These are phyloP conservation scores for Claviceps citrina DNA, from an alignment of 2,329 filamentous ascomycete species.

Conservation along the genomic window DNA sequence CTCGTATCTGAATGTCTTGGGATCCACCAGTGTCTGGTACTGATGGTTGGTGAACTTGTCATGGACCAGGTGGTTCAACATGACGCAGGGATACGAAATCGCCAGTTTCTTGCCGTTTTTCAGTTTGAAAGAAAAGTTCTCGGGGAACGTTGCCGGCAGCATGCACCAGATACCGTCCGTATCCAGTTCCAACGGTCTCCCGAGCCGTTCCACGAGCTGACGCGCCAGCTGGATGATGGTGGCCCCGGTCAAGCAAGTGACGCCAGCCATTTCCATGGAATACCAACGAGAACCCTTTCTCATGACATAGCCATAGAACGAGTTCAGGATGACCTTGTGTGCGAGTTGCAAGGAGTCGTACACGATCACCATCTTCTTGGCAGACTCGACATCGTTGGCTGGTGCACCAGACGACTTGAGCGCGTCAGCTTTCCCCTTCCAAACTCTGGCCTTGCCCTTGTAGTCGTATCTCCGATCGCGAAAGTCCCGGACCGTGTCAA, in stretches of 20 bases:
- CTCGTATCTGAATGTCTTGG: conserved; percentile 72
- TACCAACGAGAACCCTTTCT: conserved; percentile 98
- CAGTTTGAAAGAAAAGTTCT: conserved; percentile 87
- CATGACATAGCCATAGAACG: conserved; percentile 99
- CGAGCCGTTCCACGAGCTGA: conserved; percentile 82
- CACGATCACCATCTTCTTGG: conserved; percentile 96
- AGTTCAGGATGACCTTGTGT: conserved; percentile 98
- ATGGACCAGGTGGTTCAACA: conserved; percentile 96
- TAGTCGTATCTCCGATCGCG: conserved; percentile 96
- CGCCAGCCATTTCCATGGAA: conserved; percentile 97
- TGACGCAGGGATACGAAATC: conserved; percentile 97
- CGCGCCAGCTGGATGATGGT: conserved; percentile 94
- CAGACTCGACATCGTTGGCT: conserved; percentile 66
- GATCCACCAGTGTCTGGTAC: conserved; percentile 78
- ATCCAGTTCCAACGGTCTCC: conserved; percentile 82
- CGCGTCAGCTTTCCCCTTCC: conserved; percentile 89
- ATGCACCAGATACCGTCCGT: conserved; percentile 99
- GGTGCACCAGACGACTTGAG: conserved; percentile 71
- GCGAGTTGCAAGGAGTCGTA: conserved; percentile 93
- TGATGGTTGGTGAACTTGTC: conserved; percentile 92
- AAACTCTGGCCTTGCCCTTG: conserved; percentile 94
- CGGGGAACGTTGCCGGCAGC: conserved; percentile 85
- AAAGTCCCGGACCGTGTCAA: conserved; percentile 90
- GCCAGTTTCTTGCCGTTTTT: conserved; percentile 91
- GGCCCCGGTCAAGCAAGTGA: conserved; percentile 91